phyloP scores from a whole-genome alignment of 1,284 basidiomycete species.

The Cutaneotrichosporon arboriforme region DNA sequence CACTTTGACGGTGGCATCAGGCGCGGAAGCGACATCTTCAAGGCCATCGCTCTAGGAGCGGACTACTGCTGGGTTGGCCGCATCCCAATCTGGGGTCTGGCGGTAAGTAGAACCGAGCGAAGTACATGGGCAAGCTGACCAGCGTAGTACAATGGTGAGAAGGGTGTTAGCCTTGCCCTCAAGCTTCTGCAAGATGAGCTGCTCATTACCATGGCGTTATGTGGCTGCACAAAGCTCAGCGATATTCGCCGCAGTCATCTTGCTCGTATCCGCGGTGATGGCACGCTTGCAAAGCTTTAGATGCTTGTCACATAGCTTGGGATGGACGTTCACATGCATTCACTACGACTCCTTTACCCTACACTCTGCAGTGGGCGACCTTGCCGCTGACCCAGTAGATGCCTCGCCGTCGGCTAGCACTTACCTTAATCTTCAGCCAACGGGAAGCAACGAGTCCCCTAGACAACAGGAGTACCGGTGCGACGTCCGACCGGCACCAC shows the following conservation, averaged over 20 bases:
- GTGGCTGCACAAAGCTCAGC: conserved; percentile 17
- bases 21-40: conserved; percentile 34
- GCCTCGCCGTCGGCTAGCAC: too few species aligned
- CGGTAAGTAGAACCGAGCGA: too few species aligned
- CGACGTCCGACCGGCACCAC: too few species aligned
- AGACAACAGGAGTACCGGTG: too few species aligned
- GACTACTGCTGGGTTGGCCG: conserved; percentile 29
- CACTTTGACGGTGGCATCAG: conserved; percentile 38
- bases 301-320: neutral
- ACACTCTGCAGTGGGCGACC: too few species aligned
- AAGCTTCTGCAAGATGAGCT: conserved; percentile 23
- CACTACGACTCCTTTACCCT: neutral
- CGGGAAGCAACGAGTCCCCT: too few species aligned
- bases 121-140: too few species aligned
- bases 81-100: conserved; percentile 25
- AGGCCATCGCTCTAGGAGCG: conserved; percentile 37
- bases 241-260: conserved; percentile 20
- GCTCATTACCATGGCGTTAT: conserved; percentile 19
- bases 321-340: neutral
- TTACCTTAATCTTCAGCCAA: too few species aligned
- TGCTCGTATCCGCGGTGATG: conserved; percentile 12
- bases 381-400: too few species aligned
- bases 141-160: conserved; percentile 15
- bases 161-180: conserved; percentile 18
- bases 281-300: conserved; percentile 6